Conservation (phyloP, 805 yeast genomes). For the Lipomyces sp. region DNA sequence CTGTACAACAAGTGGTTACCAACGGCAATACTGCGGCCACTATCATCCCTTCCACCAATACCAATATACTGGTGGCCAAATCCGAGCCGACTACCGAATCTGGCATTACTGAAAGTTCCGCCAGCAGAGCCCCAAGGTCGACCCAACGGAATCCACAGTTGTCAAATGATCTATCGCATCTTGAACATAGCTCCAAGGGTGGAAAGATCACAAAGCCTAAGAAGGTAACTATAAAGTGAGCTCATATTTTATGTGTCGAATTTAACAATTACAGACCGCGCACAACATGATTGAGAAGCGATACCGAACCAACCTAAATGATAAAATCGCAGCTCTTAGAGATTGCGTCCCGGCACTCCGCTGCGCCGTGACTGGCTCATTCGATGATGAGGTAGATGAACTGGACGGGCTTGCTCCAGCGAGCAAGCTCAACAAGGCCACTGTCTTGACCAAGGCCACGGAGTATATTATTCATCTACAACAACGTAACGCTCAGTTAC, state of each 20-base stretch:
- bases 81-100: slow-evolving; percentile 10
- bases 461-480: slow-evolving; percentile 80
- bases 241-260: not conserved
- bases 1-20: too few species aligned
- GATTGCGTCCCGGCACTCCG: slow-evolving; percentile 80
- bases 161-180: slow-evolving; percentile 13
- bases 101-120: slow-evolving; percentile 18
- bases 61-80: slow-evolving; percentile 3
- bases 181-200: slow-evolving; percentile 27
- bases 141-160: not conserved
- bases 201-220: slow-evolving; percentile 43
- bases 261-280: slow-evolving; percentile 52
- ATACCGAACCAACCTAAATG: slow-evolving; percentile 76
- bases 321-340: slow-evolving; percentile 68
- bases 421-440: slow-evolving; percentile 74
- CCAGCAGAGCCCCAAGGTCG: slow-evolving; percentile 15
- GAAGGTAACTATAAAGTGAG: slow-evolving; percentile 36
- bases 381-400: slow-evolving; percentile 49
- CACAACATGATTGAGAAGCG: slow-evolving; percentile 84
- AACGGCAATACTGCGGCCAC: not conserved
- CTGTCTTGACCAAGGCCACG: slow-evolving; percentile 74
- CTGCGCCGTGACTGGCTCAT: slow-evolving; percentile 56
- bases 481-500: slow-evolving; percentile 57
- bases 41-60: not conserved
- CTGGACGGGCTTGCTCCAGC: slow-evolving; percentile 80